Conservation (phyloP, 78 protist genomes). For the Pigoraptor vietnamica region DNA sequence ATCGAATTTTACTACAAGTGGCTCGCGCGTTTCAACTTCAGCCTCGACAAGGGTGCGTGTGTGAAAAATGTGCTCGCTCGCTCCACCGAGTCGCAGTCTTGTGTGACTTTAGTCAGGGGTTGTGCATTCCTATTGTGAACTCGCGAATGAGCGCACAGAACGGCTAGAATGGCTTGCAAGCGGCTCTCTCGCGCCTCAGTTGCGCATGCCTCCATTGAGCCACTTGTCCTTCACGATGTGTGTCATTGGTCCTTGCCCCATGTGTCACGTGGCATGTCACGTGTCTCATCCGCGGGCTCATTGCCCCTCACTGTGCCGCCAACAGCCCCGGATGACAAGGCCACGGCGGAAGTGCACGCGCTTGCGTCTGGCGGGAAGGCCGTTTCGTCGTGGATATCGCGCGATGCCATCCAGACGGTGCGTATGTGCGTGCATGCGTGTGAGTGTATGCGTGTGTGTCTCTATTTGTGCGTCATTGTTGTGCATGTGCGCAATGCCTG, state of each 20-base stretch:
- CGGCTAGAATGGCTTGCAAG: too few species aligned
- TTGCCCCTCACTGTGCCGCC: not conserved
- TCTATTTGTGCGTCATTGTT: not conserved
- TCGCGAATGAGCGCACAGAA: too few species aligned
- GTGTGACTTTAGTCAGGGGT: not conserved
- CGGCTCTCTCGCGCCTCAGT: too few species aligned
- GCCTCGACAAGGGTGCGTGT: not conserved
- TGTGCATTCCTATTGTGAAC: not conserved
- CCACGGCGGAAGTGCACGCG: not conserved
- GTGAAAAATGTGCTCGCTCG: not conserved
- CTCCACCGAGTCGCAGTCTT: too few species aligned
- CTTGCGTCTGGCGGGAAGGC: not conserved
- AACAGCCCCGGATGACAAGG: not conserved
- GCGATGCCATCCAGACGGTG: slow-evolving; percentile 2
- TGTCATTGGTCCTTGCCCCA: too few species aligned
- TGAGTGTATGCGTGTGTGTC: not conserved
- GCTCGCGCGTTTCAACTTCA: not conserved
- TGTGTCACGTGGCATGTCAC: too few species aligned
- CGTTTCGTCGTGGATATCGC: not conserved
- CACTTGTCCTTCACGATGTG: too few species aligned
- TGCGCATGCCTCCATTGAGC: too few species aligned
- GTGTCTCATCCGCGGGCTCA: too few species aligned
- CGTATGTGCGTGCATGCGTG: not conserved
- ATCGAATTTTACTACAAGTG: not conserved
- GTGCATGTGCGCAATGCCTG: too few species aligned